A percentile compares a stretch with the other conserved stretches of the same genome.
These are phyloP conservation scores for Diaporthe batatas DNA, from an alignment of 2,329 filamentous ascomycete genomes.

Conservation along the genomic window DNA sequence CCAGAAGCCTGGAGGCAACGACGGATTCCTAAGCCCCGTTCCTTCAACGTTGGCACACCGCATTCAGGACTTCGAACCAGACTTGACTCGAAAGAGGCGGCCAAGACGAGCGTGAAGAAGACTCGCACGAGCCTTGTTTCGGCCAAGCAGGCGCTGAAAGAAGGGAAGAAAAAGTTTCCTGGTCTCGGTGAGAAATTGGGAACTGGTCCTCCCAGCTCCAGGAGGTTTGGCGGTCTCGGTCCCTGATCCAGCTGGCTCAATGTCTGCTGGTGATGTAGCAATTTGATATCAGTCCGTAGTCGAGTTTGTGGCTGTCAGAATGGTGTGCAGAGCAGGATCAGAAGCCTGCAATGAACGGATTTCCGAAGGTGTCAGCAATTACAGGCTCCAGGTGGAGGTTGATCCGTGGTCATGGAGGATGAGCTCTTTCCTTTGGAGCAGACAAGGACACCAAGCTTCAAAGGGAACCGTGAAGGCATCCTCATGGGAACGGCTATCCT, in stretches of 20 bases:
- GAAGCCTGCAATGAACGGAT: background rate
- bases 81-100: background rate
- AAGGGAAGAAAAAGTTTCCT: background rate
- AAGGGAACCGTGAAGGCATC: background rate
- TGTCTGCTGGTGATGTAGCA: background rate
- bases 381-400: background rate
- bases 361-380: background rate
- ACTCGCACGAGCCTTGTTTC: background rate
- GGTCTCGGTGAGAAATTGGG: background rate
- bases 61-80: background rate
- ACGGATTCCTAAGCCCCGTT: background rate
- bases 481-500: background rate
- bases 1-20: background rate
- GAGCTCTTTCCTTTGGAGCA: background rate
- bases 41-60: background rate
- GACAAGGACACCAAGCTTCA: background rate
- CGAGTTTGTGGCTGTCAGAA: no score
- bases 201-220: no score
- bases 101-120: background rate
- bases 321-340: background rate
- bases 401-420: background rate
- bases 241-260: background rate
- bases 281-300: background rate
- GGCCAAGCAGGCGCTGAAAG: background rate
- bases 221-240: background rate